Evolutionary conservation across 225 moss, liverwort and hornwort species (phyloP), one percentile per base, ranked within the genome.

Genomic region (Thuidium tamariscinum): DNA sequence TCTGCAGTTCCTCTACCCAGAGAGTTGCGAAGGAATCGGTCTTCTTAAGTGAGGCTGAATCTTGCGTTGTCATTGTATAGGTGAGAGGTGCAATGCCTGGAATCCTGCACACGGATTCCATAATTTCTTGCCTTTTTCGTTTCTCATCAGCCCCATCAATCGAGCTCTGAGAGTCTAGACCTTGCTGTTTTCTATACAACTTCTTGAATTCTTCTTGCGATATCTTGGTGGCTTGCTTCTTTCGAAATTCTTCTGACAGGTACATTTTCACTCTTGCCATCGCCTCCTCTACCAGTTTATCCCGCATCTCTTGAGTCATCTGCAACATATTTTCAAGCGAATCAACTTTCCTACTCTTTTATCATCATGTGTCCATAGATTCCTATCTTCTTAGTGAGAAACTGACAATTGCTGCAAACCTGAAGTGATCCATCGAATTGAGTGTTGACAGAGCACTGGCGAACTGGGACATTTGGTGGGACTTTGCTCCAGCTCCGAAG

Each of bases 1-100:
- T 84, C n/a, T 88, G 91, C 81, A 91, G 39, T 60, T 90, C 90
- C 60, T 89, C 84, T 41, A 90, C 54, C 88, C 89, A 92, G 16
- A 88, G 84, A 70, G 72, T 86, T 77, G 90, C 84, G 60, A 92
- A 92, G 42, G 86, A 86, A 46, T 79, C 74, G 34, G 34, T 87
- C 74, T 80, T 91, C 60, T 67, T 88, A 7, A 86, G 30, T 56
- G 78, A 85, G 9, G 59, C 14, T 84, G 77, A 72, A 80, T 66
- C 82, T 64, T 72, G 71, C 17, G 83, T 68, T 44, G 59, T 61
- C 54, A 62, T 52, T 26, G 67, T 42, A 46, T 63, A 88, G 57
- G 75, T 88, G 25, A 88, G 68, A 62, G 75, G 81, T 81, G 81
- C 81, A 70, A 81, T 86, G 44, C 76, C 86, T 34, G 71, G 84